Base-by-base conservation (phyloP, 371 early-diverging fungal genomes). In the Lichtheimia hyalospora region DNA sequence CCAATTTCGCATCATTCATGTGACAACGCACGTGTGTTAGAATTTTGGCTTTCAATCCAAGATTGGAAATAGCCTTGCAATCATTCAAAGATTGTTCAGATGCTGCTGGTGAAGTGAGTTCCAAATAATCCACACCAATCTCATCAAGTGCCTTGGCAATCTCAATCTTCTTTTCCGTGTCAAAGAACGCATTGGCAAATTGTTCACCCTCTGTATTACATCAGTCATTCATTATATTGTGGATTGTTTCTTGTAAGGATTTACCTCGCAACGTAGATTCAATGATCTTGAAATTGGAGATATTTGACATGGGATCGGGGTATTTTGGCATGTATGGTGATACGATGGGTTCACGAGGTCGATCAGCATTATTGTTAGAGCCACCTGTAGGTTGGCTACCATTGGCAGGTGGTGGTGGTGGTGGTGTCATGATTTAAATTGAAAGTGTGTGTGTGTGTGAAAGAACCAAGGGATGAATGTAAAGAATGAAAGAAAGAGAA, bases 111-210 rank as follows among this genome's bases (percentile, higher is more conserved):
- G 93, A 93, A 16, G 95, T 95, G 63, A 96, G 71, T 70, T 95
- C 96, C 50, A 95, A 90, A 79, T 96, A 96, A 69, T 96, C 97
- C 49, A 96, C 97, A 46, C 97, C 97, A 70, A 95, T 92, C 16
- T 87, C 92, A 66, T 96, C 97, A 34, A 96, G 84, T 10, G 94
- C 94, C 85, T 91, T 93, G 69, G 97, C 97, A 52, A 96, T 95
- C 69, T 92, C 92, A 61, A 96, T 89, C 85, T 96, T 96, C 84
- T 93, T 95, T 60, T 86, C 93, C 25, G 91, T 92, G 67, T 90
- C 90, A 64, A 96, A 96, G 83, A 95, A 95, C 42, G 97, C 97
- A 69, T 94, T 95, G 65, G 94, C 95, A 75, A 96, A 96, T 78
- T 96, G 97, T 70, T 96, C 97, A 40, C 97, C 97, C 87, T 96